Evolutionary conservation across 192 early-diverging fungal genomes (phyloP), one percentile per base, ranked within the genome.

Genomic region (Gonapodya prolifera): DNA sequence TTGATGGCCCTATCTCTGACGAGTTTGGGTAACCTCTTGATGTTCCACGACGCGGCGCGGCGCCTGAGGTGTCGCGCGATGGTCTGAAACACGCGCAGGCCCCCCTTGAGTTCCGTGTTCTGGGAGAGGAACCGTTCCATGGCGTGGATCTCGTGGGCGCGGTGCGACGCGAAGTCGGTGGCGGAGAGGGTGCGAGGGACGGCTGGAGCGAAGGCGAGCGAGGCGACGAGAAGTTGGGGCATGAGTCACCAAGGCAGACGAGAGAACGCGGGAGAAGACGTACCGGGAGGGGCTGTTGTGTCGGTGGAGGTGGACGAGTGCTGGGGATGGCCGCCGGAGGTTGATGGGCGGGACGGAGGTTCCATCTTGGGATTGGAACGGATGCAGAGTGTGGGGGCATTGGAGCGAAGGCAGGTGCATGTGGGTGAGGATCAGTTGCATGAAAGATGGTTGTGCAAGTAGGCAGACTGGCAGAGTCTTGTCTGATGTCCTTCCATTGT

Each of bases 41-140:
- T 86, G 82, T 99, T 99, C 82, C 96, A 93, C 79, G 93, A 94
- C 31, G 97, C 97, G 29, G 95, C 93, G 45, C 97, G 87, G n/a
- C 97, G 89, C 32, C 97, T 87, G 81, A 98, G 90, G 76, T 95
- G 91, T 71, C 96, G 87, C 17, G 95, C 92, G 30, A 99, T 87
- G 35, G 91, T 94, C 84, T 99, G 97, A 78, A 95, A 95, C 0
- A 94, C 94, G 29, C 92, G 88, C 77, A 84, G 78, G 61, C 86
- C 89, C 75, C 86, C 79, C 31, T 81, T 71, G 73, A 79, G 76
- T 34, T 84, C 84, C 70, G 84, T 89, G 30, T 92, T 85, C 1
- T 84, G 84, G 75, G 89, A 85, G 35, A 98, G 87, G 31, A 91
- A 87, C 35, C 86, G 85, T 82, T 95, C 92, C 87, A 98, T 90